Conservation (phyloP, 306 rosid genomes). For the Quillaja saponaria region DNA sequence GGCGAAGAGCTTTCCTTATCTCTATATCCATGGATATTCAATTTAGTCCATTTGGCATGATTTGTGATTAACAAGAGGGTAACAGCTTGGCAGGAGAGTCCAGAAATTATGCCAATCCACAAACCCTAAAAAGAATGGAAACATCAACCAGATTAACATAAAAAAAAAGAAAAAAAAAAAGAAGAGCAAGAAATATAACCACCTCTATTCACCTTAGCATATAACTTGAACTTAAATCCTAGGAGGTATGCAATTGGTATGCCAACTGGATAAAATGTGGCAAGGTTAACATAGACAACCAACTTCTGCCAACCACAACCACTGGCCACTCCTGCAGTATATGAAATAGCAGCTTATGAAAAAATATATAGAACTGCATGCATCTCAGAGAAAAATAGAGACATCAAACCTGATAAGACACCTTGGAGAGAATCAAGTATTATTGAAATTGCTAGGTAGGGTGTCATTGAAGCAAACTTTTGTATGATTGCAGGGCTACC, state of each 20-base stretch:
- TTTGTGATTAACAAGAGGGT: slow-evolving; percentile 45
- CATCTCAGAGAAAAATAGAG: too few species aligned
- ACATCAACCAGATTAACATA: too few species aligned
- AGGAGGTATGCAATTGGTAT: slow-evolving; percentile 59
- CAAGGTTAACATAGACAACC: slow-evolving; percentile 63
- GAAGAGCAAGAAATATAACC: neutral
- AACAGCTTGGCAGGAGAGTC: slow-evolving; percentile 54
- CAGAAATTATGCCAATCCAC: slow-evolving; percentile 79
- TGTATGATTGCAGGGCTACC: slow-evolving; percentile 38
- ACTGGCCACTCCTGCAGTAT: slow-evolving; percentile 77
- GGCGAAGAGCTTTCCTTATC: too few species aligned
- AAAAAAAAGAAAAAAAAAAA: too few species aligned
- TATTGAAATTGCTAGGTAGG: slow-evolving; percentile 67
- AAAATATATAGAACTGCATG: too few species aligned
- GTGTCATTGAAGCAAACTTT: slow-evolving; percentile 73
- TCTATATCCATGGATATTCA: too few species aligned
- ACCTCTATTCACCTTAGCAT: slow-evolving; percentile 58
- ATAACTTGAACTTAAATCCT: slow-evolving; percentile 56
- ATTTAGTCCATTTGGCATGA: slow-evolving; percentile 49
- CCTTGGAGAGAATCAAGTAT: slow-evolving; percentile 69
- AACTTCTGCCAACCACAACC: slow-evolving; percentile 86
- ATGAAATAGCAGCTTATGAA: too few species aligned
- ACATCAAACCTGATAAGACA: slow-evolving; percentile 81
- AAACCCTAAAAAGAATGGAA: slow-evolving; percentile 54
- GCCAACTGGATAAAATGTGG: slow-evolving; percentile 64